Evolutionary conservation across 345 rosid genomes (phyloP).

Genomic region (Erysimum cheiranthoides): DNA sequence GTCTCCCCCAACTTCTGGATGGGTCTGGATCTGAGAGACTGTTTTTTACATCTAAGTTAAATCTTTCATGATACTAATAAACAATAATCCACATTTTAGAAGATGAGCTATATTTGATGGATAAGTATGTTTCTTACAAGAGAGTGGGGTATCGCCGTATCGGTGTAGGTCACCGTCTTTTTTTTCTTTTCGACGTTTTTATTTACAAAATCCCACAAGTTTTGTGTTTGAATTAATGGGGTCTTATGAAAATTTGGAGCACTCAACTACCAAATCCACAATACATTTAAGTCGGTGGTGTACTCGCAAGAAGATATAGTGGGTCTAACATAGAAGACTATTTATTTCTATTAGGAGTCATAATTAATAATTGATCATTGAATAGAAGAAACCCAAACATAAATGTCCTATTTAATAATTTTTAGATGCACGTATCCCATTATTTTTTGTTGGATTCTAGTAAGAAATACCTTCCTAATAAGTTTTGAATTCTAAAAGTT

Average conservation of each 20-base stretch:
- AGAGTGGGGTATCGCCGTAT: slow-evolving; percentile 4
- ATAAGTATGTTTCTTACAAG: slow-evolving; percentile 15
- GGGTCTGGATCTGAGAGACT: background rate
- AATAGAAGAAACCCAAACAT: slow-evolving; percentile 3
- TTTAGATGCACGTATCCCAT: slow-evolving; percentile 2
- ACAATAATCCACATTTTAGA: background rate
- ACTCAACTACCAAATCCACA: slow-evolving; percentile 12
- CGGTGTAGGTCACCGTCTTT: background rate
- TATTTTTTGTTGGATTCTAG: background rate
- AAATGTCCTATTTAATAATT: slow-evolving; percentile 4
- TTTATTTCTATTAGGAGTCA: slow-evolving; percentile 6
- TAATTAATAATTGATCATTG: slow-evolving; percentile 7
- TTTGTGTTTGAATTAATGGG: background rate
- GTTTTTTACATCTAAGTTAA: background rate
- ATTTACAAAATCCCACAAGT: slow-evolving; percentile 8
- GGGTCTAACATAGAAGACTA: slow-evolving; percentile 25
- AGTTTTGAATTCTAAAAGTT: background rate
- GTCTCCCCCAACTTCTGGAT: background rate
- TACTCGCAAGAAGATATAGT: slow-evolving; percentile 25
- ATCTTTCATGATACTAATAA: background rate
- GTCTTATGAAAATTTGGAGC: slow-evolving; percentile 6
- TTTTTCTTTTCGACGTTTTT: background rate
- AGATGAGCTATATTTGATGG: background rate
- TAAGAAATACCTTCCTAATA: background rate
- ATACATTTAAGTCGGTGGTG: slow-evolving; percentile 15